A percentile compares a stretch with the other conserved stretches of the same genome.
Conservation (phyloP, 2,329 filamentous ascomycete genomes). For the Orbilia oligospora region DNA sequence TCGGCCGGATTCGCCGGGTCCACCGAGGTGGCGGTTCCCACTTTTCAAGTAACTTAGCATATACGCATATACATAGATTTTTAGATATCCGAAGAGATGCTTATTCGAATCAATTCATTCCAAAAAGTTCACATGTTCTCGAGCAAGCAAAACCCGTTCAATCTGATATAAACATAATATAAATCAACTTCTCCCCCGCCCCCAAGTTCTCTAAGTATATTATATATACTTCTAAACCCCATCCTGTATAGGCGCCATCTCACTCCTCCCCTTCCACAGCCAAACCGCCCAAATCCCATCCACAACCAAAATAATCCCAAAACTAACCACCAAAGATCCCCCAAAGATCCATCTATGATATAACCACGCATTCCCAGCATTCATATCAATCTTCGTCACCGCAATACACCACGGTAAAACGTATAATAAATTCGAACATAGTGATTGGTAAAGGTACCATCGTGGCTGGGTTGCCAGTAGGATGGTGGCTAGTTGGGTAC, state of each 20-base stretch:
- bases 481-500: constrained; percentile 76
- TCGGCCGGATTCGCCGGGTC: background rate
- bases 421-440: constrained; percentile 77
- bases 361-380: constrained; percentile 74
- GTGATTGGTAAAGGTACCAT: constrained; percentile 79
- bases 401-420: constrained; percentile 80
- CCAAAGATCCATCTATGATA: constrained; percentile 79
- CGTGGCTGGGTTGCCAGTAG: constrained; percentile 75
- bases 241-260: constrained; percentile 64
- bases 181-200: background rate
- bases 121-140: background rate
- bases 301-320: constrained; percentile 72
- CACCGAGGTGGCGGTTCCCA: background rate
- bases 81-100: too few species aligned
- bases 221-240: constrained; percentile 6
- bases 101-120: background rate
- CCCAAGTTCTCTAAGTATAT: background rate
- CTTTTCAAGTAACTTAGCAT: background rate
- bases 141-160: background rate
- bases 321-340: constrained; percentile 77
- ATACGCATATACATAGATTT: background rate
- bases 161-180: background rate
- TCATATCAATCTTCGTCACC: constrained; percentile 70
- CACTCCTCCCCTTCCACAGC: constrained; percentile 69
- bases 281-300: constrained; percentile 72